Evolutionary conservation across 495 filamentous ascomycete genomes (phyloP).

Genomic region (Lasiosphaeria miniovina): DNA sequence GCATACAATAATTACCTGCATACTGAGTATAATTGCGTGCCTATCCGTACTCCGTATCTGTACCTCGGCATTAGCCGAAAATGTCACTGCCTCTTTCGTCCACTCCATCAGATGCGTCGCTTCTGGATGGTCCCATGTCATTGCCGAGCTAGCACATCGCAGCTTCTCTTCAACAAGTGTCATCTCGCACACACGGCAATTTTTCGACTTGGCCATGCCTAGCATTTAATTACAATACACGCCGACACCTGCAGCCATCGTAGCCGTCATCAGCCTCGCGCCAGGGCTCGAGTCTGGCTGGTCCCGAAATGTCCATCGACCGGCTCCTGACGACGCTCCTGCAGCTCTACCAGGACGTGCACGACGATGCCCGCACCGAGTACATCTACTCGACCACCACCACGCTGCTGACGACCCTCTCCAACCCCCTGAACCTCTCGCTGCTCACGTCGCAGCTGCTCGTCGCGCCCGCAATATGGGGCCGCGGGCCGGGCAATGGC

Average conservation of each 20-base stretch:
- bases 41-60: too few species aligned
- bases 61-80: slow-evolving; percentile 7
- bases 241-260: too few species aligned
- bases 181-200: too few species aligned
- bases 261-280: background rate
- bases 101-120: too few species aligned
- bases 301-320: slow-evolving; percentile 43
- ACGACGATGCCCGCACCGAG: slow-evolving; percentile 47
- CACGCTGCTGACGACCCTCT: slow-evolving; percentile 75
- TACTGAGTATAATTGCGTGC: background rate
- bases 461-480: slow-evolving; percentile 82
- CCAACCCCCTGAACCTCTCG: slow-evolving; percentile 86
- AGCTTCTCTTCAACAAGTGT: too few species aligned
- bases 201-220: too few species aligned
- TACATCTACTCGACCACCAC: slow-evolving; percentile 75
- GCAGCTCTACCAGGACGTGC: slow-evolving; percentile 47
- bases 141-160: too few species aligned
- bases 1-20: slow-evolving; percentile 12
- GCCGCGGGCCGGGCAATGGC: slow-evolving; percentile 47
- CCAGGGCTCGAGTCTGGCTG: slow-evolving; percentile 4
- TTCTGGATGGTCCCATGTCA: too few species aligned
- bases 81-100: too few species aligned
- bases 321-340: slow-evolving; percentile 51
- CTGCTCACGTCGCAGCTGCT: slow-evolving; percentile 89
- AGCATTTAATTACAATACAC: too few species aligned